Conservation (phyloP, 164 flowering plant species). For the Sextonia rubra region DNA sequence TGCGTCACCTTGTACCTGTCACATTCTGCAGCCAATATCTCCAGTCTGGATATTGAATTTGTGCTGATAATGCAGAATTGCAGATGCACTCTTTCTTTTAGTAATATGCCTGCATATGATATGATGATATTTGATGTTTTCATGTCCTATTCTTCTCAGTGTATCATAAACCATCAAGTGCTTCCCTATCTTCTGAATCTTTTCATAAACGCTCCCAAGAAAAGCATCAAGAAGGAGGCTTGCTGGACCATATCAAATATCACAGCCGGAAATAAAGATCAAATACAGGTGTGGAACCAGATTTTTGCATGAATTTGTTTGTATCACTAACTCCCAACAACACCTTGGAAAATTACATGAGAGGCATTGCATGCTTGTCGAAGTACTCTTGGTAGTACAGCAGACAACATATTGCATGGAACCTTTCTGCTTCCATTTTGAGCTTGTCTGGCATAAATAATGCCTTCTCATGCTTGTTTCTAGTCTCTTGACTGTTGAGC, state of each 20-base stretch:
- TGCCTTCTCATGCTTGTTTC: too few relatives aligned
- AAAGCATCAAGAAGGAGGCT: conserved; percentile 80
- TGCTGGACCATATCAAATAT: conserved; percentile 90
- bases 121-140: not conserved
- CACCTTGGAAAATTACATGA: too few relatives aligned
- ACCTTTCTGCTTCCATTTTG: not conserved
- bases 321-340: too few relatives aligned
- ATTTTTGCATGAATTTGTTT: too few relatives aligned
- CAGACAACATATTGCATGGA: not conserved
- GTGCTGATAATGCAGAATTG: too few relatives aligned
- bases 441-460: too few relatives aligned
- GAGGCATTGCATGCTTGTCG: not conserved
- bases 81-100: too few relatives aligned
- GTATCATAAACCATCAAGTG: conserved; percentile 48
- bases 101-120: too few relatives aligned
- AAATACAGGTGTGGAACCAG: conserved; percentile 51
- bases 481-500: too few relatives aligned
- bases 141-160: conserved; percentile 27
- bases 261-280: conserved; percentile 70
- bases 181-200: conserved; percentile 59
- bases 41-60: too few relatives aligned
- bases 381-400: not conserved
- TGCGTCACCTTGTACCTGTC: too few relatives aligned
- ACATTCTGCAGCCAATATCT: too few relatives aligned
- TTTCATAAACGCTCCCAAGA: conserved; percentile 49